phyloP scores from a whole-genome alignment of 768 basidiomycete genomes.

The Trametes sanguinea region DNA sequence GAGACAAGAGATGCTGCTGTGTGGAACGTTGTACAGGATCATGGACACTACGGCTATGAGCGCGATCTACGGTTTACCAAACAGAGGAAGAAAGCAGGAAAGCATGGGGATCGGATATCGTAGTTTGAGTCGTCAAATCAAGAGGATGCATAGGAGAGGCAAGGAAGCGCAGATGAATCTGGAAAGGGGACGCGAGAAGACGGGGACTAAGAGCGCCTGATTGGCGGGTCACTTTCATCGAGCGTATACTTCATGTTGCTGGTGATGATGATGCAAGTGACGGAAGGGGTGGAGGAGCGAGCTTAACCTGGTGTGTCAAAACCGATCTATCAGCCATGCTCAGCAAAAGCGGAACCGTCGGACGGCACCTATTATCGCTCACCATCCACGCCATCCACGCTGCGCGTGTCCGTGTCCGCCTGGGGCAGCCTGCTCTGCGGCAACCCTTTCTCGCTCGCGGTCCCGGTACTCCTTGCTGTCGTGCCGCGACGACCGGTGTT shows the following conservation, averaged over 20 bases:
- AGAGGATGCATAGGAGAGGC: too few species aligned
- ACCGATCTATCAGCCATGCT: background rate
- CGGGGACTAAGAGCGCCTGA: background rate
- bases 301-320: constrained; percentile 5
- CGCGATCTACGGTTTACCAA: too few species aligned
- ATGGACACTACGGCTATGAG: background rate
- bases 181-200: background rate
- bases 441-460: background rate
- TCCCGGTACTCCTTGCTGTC: constrained; percentile 7
- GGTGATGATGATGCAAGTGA: constrained; percentile 2
- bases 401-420: constrained; percentile 5
- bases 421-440: background rate
- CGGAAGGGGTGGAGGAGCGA: constrained; percentile 16
- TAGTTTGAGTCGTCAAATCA: too few species aligned
- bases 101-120: too few species aligned
- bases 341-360: background rate
- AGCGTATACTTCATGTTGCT: background rate
- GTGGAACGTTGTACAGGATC: background rate
- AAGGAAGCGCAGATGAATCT: too few species aligned
- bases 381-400: constrained; percentile 24
- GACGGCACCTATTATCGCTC: constrained; percentile 21
- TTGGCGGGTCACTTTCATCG: background rate
- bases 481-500: background rate
- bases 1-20: background rate
- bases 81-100: too few species aligned